A percentile compares a stretch with the other conserved stretches of the same genome.
Evolutionary conservation across 768 basidiomycete species (phyloP).

Genomic region (Boletus subparvulus): DNA sequence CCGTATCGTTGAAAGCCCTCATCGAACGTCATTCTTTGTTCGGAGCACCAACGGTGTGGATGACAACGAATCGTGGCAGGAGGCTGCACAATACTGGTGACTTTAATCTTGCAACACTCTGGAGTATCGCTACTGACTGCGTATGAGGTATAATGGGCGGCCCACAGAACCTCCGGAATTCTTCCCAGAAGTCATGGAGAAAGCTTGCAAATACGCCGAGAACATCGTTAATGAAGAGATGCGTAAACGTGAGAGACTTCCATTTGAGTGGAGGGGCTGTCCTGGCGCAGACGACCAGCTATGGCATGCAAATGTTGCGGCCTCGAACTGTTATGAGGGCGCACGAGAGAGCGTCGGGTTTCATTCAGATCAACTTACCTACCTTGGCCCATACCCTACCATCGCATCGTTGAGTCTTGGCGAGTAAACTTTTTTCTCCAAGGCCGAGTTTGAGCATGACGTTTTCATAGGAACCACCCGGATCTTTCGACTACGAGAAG

Average conservation of each 20-base stretch:
- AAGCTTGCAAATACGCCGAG: slow-evolving; percentile 72
- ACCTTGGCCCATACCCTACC: slow-evolving; percentile 80
- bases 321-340: slow-evolving; percentile 84
- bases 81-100: slow-evolving; percentile 76
- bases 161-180: slow-evolving; percentile 50
- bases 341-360: slow-evolving; percentile 77
- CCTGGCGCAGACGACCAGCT: slow-evolving; percentile 21
- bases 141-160: slow-evolving; percentile 75
- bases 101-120: slow-evolving; percentile 8
- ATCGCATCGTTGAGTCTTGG: slow-evolving; percentile 85
- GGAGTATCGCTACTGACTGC: slow-evolving; percentile 8
- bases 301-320: slow-evolving; percentile 85
- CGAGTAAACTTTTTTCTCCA: slow-evolving; percentile 26
- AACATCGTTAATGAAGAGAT: slow-evolving; percentile 69
- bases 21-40: slow-evolving; percentile 77
- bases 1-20: slow-evolving; percentile 78
- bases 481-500: slow-evolving; percentile 73
- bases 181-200: slow-evolving; percentile 74
- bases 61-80: slow-evolving; percentile 56
- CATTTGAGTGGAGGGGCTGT: slow-evolving; percentile 63
- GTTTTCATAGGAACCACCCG: slow-evolving; percentile 56
- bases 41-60: slow-evolving; percentile 47
- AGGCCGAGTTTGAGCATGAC: not conserved
- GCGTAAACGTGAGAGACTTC: slow-evolving; percentile 55
- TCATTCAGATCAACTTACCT: slow-evolving; percentile 80